Percentiles rank a stretch among this genome's conserved stretches.
phyloP scores from a whole-genome alignment of 495 filamentous ascomycete species.

The Pyrenula aspistea region DNA sequence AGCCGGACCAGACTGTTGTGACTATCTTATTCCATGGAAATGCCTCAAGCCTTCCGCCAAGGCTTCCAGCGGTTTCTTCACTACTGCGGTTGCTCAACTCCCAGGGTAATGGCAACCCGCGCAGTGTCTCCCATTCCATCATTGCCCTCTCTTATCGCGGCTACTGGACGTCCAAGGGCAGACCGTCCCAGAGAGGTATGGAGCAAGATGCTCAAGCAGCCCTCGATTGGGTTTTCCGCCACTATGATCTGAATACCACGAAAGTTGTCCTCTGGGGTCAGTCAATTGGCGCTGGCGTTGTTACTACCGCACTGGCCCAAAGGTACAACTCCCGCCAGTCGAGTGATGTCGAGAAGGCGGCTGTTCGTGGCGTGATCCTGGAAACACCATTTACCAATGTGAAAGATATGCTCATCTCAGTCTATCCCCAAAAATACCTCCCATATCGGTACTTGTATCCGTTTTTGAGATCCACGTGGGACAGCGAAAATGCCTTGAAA shows the following conservation, averaged over 20 bases:
- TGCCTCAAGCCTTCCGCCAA: conserved; percentile 55
- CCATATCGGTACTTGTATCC: conserved; percentile 55
- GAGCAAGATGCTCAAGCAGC: conserved; percentile 51
- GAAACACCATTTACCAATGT: conserved; percentile 70
- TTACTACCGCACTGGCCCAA: conserved; percentile 39
- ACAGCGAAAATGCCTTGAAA: conserved; percentile 23
- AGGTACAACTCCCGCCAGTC: no score
- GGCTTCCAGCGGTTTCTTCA: conserved; percentile 55
- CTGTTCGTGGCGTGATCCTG: conserved; percentile 44
- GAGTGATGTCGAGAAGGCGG: conserved; percentile 9
- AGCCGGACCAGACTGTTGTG: conserved; percentile 8
- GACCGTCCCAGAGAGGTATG: conserved; percentile 53
- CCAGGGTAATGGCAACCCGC: neutral
- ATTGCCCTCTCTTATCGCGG: conserved; percentile 62
- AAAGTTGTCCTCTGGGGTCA: conserved; percentile 69
- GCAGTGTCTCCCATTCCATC: conserved; percentile 33
- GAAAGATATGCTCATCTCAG: conserved; percentile 54
- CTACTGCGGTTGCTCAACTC: conserved; percentile 13
- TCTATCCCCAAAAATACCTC: conserved; percentile 77
- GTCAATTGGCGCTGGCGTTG: conserved; percentile 54
- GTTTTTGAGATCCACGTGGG: conserved; percentile 44
- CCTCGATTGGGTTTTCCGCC: conserved; percentile 35
- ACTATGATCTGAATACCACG: conserved; percentile 11
- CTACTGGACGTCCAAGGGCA: conserved; percentile 67
- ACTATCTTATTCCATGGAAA: conserved; percentile 56